phyloP scores from a whole-genome alignment of 2,329 filamentous ascomycete genomes.

The Ophiostoma angusticollis region DNA sequence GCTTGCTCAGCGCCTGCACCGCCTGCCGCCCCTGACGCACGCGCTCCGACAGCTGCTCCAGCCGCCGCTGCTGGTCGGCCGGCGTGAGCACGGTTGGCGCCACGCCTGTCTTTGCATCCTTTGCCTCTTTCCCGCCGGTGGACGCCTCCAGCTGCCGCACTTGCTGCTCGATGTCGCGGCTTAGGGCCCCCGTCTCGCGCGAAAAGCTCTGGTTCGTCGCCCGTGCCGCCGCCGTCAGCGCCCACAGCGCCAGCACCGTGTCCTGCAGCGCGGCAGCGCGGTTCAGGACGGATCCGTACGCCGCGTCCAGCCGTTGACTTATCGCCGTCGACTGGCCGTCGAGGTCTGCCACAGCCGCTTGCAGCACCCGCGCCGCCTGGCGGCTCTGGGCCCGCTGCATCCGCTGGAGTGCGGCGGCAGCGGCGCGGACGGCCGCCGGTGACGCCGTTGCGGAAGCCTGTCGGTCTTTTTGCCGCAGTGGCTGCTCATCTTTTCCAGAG shows the following conservation, averaged over 20 bases:
- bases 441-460: background rate
- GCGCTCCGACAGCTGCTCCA: constrained; percentile 47
- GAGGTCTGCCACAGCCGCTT: constrained; percentile 7
- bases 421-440: constrained; percentile 5
- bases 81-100: constrained; percentile 51
- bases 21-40: constrained; percentile 47
- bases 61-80: constrained; percentile 49
- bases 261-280: constrained; percentile 51
- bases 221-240: constrained; percentile 50
- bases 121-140: background rate
- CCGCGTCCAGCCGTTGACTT: constrained; percentile 56
- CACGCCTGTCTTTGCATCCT: constrained; percentile 18
- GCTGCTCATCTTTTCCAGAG: background rate
- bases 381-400: constrained; percentile 9
- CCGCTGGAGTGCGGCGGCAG: constrained; percentile 12
- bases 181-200: constrained; percentile 44
- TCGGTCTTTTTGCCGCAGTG: background rate
- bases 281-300: constrained; percentile 61
- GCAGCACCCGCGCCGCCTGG: constrained; percentile 8
- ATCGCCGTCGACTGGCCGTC: constrained; percentile 37
- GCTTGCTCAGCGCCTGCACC: constrained; percentile 44
- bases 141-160: constrained; percentile 24
- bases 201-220: constrained; percentile 47
- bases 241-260: constrained; percentile 51
- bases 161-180: constrained; percentile 46